phyloP scores from a whole-genome alignment of 345 rosid genomes.

The Toxicodendron radicans region DNA sequence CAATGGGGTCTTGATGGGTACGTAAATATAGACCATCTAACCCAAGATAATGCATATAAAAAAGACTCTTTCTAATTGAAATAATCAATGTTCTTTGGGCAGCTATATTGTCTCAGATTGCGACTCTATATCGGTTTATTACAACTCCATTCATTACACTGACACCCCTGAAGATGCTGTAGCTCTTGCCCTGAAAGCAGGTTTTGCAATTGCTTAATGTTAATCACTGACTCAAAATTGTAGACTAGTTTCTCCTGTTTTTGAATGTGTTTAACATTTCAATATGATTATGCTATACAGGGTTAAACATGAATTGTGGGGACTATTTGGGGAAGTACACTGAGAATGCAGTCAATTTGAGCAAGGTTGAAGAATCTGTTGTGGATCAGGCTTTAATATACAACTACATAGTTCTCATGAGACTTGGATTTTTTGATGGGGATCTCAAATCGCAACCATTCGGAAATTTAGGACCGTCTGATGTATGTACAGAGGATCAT shows the following conservation, averaged over 20 bases:
- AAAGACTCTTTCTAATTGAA: not conserved
- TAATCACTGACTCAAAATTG: not conserved
- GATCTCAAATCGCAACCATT: slow-evolving; percentile 37
- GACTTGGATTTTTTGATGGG: slow-evolving; percentile 59
- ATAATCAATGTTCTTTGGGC: not conserved
- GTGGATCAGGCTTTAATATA: slow-evolving; percentile 45
- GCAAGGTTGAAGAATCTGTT: slow-evolving; percentile 39
- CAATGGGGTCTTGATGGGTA: slow-evolving; percentile 52
- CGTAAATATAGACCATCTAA: not conserved
- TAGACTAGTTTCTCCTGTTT: not conserved
- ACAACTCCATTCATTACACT: slow-evolving; percentile 31
- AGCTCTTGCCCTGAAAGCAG: slow-evolving; percentile 48
- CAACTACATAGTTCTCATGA: slow-evolving; percentile 42
- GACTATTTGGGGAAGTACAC: slow-evolving; percentile 40
- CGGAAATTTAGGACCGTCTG: slow-evolving; percentile 48
- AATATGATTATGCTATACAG: slow-evolving; percentile 15
- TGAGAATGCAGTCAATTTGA: slow-evolving; percentile 35
- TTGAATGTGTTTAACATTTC: not conserved
- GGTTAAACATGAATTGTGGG: slow-evolving; percentile 55
- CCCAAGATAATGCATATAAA: not conserved
- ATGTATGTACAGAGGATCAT: slow-evolving; percentile 45
- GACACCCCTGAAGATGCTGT: slow-evolving; percentile 64
- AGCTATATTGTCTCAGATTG: slow-evolving; percentile 63
- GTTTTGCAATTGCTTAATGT: slow-evolving; percentile 5
- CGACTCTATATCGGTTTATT: slow-evolving; percentile 54